Evolutionary conservation across 331 rosid species (phyloP).

Genomic region (Ulmus americana): DNA sequence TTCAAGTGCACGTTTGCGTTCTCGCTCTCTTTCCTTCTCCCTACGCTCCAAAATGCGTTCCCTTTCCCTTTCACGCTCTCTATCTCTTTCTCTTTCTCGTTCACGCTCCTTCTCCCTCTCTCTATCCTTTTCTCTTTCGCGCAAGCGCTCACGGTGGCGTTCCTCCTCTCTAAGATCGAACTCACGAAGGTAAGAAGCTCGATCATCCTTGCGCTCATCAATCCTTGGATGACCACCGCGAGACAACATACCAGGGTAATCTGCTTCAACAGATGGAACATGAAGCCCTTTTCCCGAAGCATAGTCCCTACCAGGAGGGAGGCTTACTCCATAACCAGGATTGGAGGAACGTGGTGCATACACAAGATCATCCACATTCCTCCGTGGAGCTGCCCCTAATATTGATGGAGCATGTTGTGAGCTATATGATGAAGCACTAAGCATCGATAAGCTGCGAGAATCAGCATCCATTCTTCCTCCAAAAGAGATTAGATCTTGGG

Average conservation of each 20-base stretch:
- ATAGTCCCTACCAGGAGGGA: constrained; percentile 98
- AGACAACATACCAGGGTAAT: constrained; percentile 51
- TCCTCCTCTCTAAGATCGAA: constrained; percentile 93
- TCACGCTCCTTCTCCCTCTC: constrained; percentile 45
- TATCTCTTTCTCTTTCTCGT: constrained; percentile 32
- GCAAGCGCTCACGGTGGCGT: constrained; percentile 91
- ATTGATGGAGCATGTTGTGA: constrained; percentile 83
- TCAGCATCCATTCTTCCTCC: constrained; percentile 94
- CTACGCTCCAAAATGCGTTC: constrained; percentile 71
- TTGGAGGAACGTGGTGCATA: constrained; percentile 76
- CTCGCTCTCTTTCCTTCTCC: constrained; percentile 62
- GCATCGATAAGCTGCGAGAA: constrained; percentile 69
- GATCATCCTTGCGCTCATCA: constrained; percentile 79
- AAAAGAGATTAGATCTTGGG: constrained; percentile 77
- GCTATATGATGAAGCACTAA: constrained; percentile 64
- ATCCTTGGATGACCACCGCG: constrained; percentile 48
- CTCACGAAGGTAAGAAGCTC: constrained; percentile 80
- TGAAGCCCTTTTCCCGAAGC: constrained; percentile 83
- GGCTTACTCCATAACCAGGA: constrained; percentile 98
- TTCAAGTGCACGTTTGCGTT: constrained; percentile 68
- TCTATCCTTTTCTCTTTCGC: constrained; percentile 76
- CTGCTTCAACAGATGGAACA: constrained; percentile 64
- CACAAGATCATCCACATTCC: constrained; percentile 73
- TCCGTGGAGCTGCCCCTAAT: constrained; percentile 92
- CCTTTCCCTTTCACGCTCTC: constrained; percentile 44